Base-by-base conservation (phyloP, 1,284 basidiomycete genomes). In the Tylopilus sp. region DNA sequence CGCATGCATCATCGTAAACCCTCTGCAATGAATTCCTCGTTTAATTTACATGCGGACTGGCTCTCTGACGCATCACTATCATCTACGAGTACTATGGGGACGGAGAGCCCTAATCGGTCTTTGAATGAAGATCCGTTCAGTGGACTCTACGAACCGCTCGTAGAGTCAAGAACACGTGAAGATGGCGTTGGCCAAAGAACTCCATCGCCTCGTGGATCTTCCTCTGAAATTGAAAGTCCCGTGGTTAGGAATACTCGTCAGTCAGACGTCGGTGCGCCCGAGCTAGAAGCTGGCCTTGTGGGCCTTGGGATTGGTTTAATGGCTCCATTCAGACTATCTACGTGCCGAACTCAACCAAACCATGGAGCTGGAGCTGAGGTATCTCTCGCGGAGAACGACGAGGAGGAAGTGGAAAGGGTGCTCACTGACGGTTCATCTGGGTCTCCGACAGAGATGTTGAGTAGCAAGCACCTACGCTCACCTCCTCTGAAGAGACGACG, bases 221-320 rank as follows among this genome's bases (percentile, higher is more conserved):
- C 67, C 33, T 70, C 75, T 19, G 78, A 76, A 47, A 62, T 63
- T 22, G 84, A 84, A 53, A 85, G 84, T 53, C 85, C 84, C n/a
- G 78, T 85, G 11, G 63, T 86, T 47, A 73, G 83, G 54, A 78
- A 75, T 56, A 67, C 69, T 39, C 64, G 73, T 48, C 61, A 72
- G 35, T 60, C 65, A 26, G 53, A 58, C 28, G 47, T 46, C 45
- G 57, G 59, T 37, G 58, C 65, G 6, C 61, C 67, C 17, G 70
- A 69, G 37, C 48, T 68, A 20, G 66, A 72, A 33, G 68, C 69
- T 4, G 70, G 63, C 26, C 58, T 61, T 32, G 57, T 72, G 28
- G 76, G 76, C 14, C 70, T 81, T 35, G 80, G 79, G 20, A 74
- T 83, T 56, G 79, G 79, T 15, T 71, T 85, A 44, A 72, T 84